Conservation (phyloP, 495 filamentous ascomycete species). For the Glarea lozoyensis region DNA sequence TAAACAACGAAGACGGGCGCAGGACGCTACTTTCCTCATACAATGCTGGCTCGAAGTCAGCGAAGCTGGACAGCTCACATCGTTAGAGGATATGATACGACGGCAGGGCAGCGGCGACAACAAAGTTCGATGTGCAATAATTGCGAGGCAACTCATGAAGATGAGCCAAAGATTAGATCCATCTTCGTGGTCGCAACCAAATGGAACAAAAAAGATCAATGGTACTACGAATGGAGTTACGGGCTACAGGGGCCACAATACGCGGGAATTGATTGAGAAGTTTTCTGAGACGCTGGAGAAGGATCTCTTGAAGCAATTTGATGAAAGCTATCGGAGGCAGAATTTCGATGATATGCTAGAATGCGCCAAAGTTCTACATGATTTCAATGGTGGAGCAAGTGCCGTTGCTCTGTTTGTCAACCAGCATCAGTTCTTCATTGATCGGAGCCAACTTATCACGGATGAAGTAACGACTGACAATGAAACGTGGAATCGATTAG, state of each 20-base stretch:
- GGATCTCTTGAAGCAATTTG: slow-evolving; percentile 91
- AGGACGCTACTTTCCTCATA: slow-evolving; percentile 90
- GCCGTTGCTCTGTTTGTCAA: slow-evolving; percentile 96
- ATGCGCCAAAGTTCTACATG: slow-evolving; percentile 85
- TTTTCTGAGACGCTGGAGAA: slow-evolving; percentile 95
- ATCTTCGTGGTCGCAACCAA: slow-evolving; percentile 54
- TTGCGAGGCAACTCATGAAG: slow-evolving; percentile 78
- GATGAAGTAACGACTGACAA: slow-evolving; percentile 79
- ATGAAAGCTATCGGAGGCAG: slow-evolving; percentile 85
- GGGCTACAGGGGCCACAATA: slow-evolving; percentile 47
- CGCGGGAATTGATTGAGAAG: slow-evolving; percentile 87
- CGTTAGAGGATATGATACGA: slow-evolving; percentile 67
- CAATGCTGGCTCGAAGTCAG: slow-evolving; percentile 93
- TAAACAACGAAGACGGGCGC: slow-evolving; percentile 75
- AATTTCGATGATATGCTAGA: slow-evolving; percentile 96
- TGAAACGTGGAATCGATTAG: slow-evolving; percentile 81
- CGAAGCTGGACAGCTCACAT: slow-evolving; percentile 70
- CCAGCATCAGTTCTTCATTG: slow-evolving; percentile 98
- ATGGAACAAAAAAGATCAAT: slow-evolving; percentile 46
- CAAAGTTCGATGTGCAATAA: slow-evolving; percentile 81
- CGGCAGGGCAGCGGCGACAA: slow-evolving; percentile 71
- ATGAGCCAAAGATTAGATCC: slow-evolving; percentile 81
- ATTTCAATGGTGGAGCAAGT: slow-evolving; percentile 92
- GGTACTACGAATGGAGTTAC: slow-evolving; percentile 41
- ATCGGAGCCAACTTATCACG: slow-evolving; percentile 77